phyloP scores from a whole-genome alignment of 1,284 basidiomycete species.

The Fomes fomentarius region DNA sequence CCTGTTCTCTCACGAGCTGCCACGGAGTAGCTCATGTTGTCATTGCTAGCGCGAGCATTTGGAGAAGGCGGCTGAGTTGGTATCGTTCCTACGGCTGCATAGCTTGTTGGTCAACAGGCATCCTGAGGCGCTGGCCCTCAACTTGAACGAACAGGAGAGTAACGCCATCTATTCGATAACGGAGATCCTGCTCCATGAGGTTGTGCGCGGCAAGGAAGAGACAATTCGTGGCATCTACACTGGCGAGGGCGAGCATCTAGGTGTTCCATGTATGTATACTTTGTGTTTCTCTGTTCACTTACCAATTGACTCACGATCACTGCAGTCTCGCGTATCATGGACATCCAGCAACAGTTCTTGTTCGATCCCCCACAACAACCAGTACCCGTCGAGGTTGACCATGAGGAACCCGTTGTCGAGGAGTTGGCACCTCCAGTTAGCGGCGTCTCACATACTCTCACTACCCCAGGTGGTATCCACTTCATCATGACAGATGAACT shows the following conservation, averaged over 20 bases:
- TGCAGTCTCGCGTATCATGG: slow-evolving; percentile 60
- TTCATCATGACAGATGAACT: slow-evolving; percentile 82
- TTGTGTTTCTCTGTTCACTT: background rate
- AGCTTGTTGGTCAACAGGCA: slow-evolving; percentile 54
- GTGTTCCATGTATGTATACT: slow-evolving; percentile 56
- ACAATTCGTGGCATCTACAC: slow-evolving; percentile 58
- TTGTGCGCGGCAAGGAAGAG: slow-evolving; percentile 49
- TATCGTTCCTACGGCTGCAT: slow-evolving; percentile 70
- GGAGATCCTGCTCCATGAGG: slow-evolving; percentile 57
- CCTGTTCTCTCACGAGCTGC: background rate
- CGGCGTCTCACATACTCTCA: slow-evolving; percentile 41
- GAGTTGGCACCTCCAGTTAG: slow-evolving; percentile 34
- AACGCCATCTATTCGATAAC: slow-evolving; percentile 54
- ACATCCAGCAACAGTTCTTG: slow-evolving; percentile 54
- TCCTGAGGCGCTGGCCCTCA: slow-evolving; percentile 45
- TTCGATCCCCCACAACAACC: slow-evolving; percentile 46
- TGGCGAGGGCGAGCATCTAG: slow-evolving; percentile 58
- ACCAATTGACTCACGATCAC: background rate
- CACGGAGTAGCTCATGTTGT: slow-evolving; percentile 6
- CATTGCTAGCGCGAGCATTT: slow-evolving; percentile 40
- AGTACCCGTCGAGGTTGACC: slow-evolving; percentile 23
- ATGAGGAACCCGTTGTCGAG: slow-evolving; percentile 23
- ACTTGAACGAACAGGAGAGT: slow-evolving; percentile 54
- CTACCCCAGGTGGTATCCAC: slow-evolving; percentile 59
- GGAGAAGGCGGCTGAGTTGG: slow-evolving; percentile 51